Conservation (phyloP, 202 grass and related monocot species). For the Zizania palustris region DNA sequence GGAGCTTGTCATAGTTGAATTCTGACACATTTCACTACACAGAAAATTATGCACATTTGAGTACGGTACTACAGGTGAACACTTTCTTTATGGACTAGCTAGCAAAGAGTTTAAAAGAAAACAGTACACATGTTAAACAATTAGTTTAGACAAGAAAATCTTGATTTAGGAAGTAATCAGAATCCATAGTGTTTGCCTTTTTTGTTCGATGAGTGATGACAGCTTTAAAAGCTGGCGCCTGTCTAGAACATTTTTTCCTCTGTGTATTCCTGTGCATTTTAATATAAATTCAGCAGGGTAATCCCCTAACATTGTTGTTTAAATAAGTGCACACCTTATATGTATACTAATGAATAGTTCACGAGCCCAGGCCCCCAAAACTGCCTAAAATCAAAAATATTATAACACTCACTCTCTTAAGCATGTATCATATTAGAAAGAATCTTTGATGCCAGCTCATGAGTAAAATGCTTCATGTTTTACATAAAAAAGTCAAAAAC, state of each 20-base stretch:
- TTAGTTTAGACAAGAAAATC: not conserved
- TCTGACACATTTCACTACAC: not conserved
- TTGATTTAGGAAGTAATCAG: not conserved
- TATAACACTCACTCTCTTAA: not conserved
- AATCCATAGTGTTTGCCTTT: not conserved
- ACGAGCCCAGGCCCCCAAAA: slow-evolving; percentile 17
- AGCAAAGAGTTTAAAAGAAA: not conserved
- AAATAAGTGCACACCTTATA: not conserved
- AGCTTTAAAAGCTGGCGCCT: not conserved
- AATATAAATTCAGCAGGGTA: not conserved
- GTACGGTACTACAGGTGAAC: not conserved
- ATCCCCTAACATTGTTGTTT: not conserved
- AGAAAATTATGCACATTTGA: not conserved
- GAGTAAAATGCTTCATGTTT: slow-evolving; percentile 5
- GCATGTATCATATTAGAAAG: slow-evolving; percentile 7
- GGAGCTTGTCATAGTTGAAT: not conserved
- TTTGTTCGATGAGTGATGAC: not conserved
- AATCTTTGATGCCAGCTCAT: slow-evolving; percentile 1
- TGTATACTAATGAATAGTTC: slow-evolving; percentile 19
- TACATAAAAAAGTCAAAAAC: too few species aligned
- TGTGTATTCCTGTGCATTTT: not conserved
- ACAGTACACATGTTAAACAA: not conserved
- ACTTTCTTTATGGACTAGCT: not conserved
- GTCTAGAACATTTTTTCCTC: not conserved
- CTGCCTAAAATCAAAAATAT: not conserved